A percentile compares a stretch with the other conserved stretches of the same genome.
Conservation (phyloP, 306 rosid species). For the Quillaja saponaria region DNA sequence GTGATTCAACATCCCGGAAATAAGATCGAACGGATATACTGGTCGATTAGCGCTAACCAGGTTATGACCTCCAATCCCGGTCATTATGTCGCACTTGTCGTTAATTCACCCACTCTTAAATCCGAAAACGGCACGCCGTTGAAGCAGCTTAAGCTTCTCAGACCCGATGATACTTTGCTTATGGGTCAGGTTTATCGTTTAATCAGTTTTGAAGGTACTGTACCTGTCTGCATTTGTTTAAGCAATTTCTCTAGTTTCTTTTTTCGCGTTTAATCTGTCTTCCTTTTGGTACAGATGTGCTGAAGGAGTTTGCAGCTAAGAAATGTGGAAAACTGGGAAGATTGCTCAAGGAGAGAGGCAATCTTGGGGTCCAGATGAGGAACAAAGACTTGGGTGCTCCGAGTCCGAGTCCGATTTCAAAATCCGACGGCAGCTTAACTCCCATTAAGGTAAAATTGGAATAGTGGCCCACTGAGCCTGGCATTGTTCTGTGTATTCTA, state of each 20-base stretch:
- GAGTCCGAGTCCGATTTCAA: slow-evolving; percentile 33
- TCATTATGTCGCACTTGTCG: slow-evolving; percentile 74
- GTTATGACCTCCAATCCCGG: slow-evolving; percentile 81
- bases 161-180: slow-evolving; percentile 77
- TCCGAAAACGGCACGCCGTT: slow-evolving; percentile 51
- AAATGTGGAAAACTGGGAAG: slow-evolving; percentile 73
- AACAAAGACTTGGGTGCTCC: slow-evolving; percentile 42
- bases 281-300: slow-evolving; percentile 50
- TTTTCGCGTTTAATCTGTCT: not conserved
- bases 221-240: not conserved
- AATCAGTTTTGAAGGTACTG: slow-evolving; percentile 72
- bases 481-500: no score
- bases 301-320: slow-evolving; percentile 90
- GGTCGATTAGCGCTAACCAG: slow-evolving; percentile 78
- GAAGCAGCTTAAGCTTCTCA: slow-evolving; percentile 84
- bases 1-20: slow-evolving; percentile 70
- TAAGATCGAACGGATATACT: slow-evolving; percentile 69
- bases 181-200: slow-evolving; percentile 85
- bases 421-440: slow-evolving; percentile 16
- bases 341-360: slow-evolving; percentile 58
- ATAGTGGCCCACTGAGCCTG: no score
- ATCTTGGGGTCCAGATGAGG: slow-evolving; percentile 43
- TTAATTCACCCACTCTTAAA: slow-evolving; percentile 45
- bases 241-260: not conserved
- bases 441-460: slow-evolving; percentile 45